These are phyloP conservation scores for Cavenderia fasciculata DNA, from an alignment of 78 protist species.

Conservation along the genomic window DNA sequence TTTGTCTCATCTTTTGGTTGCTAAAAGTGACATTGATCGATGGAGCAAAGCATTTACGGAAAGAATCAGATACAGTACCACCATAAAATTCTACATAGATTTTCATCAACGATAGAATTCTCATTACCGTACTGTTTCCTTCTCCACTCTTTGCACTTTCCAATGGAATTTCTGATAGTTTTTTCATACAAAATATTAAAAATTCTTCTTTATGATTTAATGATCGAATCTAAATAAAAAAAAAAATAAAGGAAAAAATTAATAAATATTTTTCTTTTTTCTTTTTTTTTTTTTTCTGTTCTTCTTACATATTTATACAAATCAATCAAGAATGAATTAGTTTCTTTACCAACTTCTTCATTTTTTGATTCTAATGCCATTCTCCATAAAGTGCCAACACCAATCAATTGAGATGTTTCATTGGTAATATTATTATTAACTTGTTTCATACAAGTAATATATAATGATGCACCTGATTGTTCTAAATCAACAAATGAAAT, in stretches of 20 bases:
- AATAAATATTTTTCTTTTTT: too few relatives aligned
- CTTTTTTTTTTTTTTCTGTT: too few relatives aligned
- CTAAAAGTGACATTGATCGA: slow-evolving; percentile 15
- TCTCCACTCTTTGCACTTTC: too few relatives aligned
- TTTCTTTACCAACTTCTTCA: slow-evolving; percentile 67
- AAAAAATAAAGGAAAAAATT: too few relatives aligned
- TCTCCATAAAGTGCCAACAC: slow-evolving; percentile 80
- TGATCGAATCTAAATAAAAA: slow-evolving; percentile 1
- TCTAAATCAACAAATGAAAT: slow-evolving; percentile 37
- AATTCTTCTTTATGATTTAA: slow-evolving; percentile 25
- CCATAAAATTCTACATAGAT: slow-evolving; percentile 42
- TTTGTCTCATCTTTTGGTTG: slow-evolving; percentile 2
- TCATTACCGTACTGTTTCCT: background rate
- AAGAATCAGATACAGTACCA: slow-evolving; percentile 6
- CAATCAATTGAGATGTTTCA: slow-evolving; percentile 16
- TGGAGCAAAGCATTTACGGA: slow-evolving; percentile 39
- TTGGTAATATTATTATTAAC: slow-evolving; percentile 1
- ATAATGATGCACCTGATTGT: slow-evolving; percentile 8
- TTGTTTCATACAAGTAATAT: slow-evolving; percentile 17
- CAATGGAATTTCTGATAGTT: slow-evolving; percentile 38
- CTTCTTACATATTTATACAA: slow-evolving; percentile 47
- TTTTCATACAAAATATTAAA: slow-evolving; percentile 24
- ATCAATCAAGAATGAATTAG: slow-evolving; percentile 33
- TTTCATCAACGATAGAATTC: slow-evolving; percentile 28
- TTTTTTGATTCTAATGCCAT: slow-evolving; percentile 56